Conservation (phyloP, 1,139 yeast species). For the Lodderomyces theae region DNA sequence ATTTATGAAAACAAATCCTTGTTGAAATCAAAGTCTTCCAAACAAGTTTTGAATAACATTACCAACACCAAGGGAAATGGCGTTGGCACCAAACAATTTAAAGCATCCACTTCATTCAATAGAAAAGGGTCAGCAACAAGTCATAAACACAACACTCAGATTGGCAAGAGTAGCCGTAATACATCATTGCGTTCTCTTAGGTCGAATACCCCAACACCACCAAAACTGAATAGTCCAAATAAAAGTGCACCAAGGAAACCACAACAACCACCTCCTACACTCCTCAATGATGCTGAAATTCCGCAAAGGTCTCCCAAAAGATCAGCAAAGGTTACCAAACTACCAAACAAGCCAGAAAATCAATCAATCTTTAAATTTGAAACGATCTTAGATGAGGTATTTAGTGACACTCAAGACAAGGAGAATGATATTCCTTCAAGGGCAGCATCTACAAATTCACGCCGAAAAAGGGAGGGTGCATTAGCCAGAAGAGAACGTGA, state of each 20-base stretch:
- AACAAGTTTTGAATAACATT: slow-evolving; percentile 25
- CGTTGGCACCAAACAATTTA: slow-evolving; percentile 22
- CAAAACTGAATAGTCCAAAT: slow-evolving; percentile 2
- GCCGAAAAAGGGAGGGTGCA: slow-evolving; percentile 9
- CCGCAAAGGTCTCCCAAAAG: neutral
- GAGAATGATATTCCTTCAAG: slow-evolving; percentile 6
- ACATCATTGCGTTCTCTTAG: slow-evolving; percentile 12
- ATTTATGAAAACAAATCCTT: slow-evolving; percentile 19
- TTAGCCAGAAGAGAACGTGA: slow-evolving; percentile 29
- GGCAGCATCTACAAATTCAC: slow-evolving; percentile 3
- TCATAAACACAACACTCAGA: slow-evolving; percentile 17
- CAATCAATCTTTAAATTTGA: slow-evolving; percentile 32
- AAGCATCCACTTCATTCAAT: slow-evolving; percentile 42
- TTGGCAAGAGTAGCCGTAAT: slow-evolving; percentile 10
- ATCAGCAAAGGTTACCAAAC: slow-evolving; percentile 21
- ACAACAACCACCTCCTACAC: slow-evolving; percentile 16
- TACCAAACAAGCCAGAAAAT: slow-evolving; percentile 15
- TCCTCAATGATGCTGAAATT: slow-evolving; percentile 21
- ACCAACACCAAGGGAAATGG: slow-evolving; percentile 22
- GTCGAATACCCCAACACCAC: slow-evolving; percentile 8
- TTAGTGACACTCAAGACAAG: slow-evolving; percentile 18
- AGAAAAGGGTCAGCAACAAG: slow-evolving; percentile 32
- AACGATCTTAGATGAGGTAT: slow-evolving; percentile 32
- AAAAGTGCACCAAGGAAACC: slow-evolving; percentile 7
- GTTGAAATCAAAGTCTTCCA: slow-evolving; percentile 13